phyloP scores from a whole-genome alignment of 2,329 filamentous ascomycete genomes.

The Fusarium penzigii region DNA sequence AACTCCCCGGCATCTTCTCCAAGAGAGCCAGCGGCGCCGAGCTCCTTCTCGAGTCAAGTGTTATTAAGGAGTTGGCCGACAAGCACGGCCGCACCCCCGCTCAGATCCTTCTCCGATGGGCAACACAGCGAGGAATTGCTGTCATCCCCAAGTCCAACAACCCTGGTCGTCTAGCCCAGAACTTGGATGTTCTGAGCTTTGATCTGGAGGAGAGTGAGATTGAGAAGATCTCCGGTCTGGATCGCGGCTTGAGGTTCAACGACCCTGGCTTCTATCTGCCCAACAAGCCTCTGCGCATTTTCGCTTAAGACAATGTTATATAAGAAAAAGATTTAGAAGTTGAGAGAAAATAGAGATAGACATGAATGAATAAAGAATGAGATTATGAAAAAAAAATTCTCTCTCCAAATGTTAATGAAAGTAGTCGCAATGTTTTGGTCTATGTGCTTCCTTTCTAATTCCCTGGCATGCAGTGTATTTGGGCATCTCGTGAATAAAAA shows the following conservation, averaged over 20 bases:
- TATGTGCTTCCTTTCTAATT: no score
- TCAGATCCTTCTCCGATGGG: slow-evolving; percentile 68
- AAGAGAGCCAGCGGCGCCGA: slow-evolving; percentile 27
- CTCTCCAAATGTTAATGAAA: no score
- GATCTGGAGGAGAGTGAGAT: slow-evolving; percentile 57
- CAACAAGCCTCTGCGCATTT: slow-evolving; percentile 53
- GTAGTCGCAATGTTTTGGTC: no score
- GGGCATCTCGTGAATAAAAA: no score
- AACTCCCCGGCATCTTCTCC: slow-evolving; percentile 30
- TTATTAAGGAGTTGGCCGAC: slow-evolving; percentile 52
- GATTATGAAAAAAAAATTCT: no score
- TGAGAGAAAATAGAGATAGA: no score
- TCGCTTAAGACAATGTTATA: slow-evolving; percentile 32
- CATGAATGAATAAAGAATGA: no score
- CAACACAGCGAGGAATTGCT: slow-evolving; percentile 63
- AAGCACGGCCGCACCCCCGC: slow-evolving; percentile 61
- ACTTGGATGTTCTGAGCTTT: slow-evolving; percentile 58
- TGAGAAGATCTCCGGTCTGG: slow-evolving; percentile 54
- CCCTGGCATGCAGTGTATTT: no score
- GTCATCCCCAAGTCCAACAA: slow-evolving; percentile 67
- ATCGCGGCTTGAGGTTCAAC: slow-evolving; percentile 61
- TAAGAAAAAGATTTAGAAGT: no score
- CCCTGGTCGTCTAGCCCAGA: slow-evolving; percentile 49
- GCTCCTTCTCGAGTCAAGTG: slow-evolving; percentile 33
- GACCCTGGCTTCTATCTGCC: slow-evolving; percentile 41